phyloP scores from a whole-genome alignment of 495 filamentous ascomycete genomes.

The Trichocladium uniseriatum region DNA sequence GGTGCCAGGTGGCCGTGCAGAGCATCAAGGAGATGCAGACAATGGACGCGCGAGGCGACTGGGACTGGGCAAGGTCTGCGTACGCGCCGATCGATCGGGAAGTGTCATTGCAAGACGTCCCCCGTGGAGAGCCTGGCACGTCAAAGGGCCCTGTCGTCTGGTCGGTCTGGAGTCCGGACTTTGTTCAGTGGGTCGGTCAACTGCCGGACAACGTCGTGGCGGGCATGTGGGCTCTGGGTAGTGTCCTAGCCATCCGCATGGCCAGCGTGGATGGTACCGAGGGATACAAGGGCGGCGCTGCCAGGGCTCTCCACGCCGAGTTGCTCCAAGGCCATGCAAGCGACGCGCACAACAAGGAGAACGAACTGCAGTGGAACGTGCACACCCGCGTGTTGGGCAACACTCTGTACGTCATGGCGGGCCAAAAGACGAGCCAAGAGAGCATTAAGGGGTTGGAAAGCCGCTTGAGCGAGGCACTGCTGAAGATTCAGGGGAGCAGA shows the following conservation, averaged over 20 bases:
- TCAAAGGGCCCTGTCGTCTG: slow-evolving; percentile 44
- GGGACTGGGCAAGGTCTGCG: slow-evolving; percentile 43
- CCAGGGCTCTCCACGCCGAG: slow-evolving; percentile 47
- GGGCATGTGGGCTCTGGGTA: slow-evolving; percentile 59
- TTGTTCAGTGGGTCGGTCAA: slow-evolving; percentile 48
- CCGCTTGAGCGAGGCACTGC: not conserved
- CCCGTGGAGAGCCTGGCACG: no score
- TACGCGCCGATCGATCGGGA: slow-evolving; percentile 2
- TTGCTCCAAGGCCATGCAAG: slow-evolving; percentile 31
- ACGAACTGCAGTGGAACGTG: slow-evolving; percentile 39
- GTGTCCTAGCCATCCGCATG: slow-evolving; percentile 54
- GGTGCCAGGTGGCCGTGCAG: slow-evolving; percentile 59
- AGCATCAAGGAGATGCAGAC: slow-evolving; percentile 46
- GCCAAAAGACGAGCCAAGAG: slow-evolving; percentile 47
- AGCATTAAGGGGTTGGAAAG: no score
- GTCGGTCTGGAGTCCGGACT: slow-evolving; percentile 57
- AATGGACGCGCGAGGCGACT: slow-evolving; percentile 45
- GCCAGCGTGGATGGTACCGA: slow-evolving; percentile 50
- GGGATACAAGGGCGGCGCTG: no score
- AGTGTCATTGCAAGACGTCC: not conserved
- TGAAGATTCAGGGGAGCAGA: not conserved
- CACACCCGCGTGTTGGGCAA: slow-evolving; percentile 69
- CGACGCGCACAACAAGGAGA: not conserved
- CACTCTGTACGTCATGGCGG: slow-evolving; percentile 69
- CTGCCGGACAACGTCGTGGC: no score